Conservation (phyloP, 371 early-diverging fungal species). For the Thermomucor indicae-seudaticae region DNA sequence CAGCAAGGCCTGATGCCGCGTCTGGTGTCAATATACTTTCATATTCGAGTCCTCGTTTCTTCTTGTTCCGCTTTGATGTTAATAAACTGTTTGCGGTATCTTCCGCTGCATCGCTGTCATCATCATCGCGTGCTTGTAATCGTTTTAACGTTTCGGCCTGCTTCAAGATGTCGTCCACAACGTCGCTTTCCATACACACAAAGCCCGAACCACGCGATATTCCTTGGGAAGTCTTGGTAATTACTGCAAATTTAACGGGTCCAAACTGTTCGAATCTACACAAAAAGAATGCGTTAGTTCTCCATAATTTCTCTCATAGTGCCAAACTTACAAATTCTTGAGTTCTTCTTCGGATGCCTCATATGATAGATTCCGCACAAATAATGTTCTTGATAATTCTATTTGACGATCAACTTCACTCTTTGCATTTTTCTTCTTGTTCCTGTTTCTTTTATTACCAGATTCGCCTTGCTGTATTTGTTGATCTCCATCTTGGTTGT, state of each 20-base stretch:
- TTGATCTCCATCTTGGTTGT: background rate
- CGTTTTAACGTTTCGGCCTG: conserved; percentile 59
- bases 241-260: conserved; percentile 73
- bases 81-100: conserved; percentile 27
- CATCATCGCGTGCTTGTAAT: conserved; percentile 37
- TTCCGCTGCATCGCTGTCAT: no score
- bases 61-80: conserved; percentile 46
- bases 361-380: conserved; percentile 89
- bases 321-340: conserved; percentile 56
- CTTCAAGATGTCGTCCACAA: conserved; percentile 71
- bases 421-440: conserved; percentile 9
- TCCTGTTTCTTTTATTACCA: conserved; percentile 24
- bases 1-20: conserved; percentile 48
- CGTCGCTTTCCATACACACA: conserved; percentile 78
- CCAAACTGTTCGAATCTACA: conserved; percentile 70
- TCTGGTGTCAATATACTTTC: conserved; percentile 70
- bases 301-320: background rate
- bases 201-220: conserved; percentile 94
- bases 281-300: background rate
- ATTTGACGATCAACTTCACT: conserved; percentile 34
- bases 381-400: conserved; percentile 84
- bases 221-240: conserved; percentile 79
- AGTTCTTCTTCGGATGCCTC: conserved; percentile 85
- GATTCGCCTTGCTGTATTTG: conserved; percentile 11
- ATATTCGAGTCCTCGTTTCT: conserved; percentile 52